These are phyloP conservation scores for Aspergillus viridinutans DNA, from an alignment of 2,329 filamentous ascomycete genomes.

Conservation along the genomic window DNA sequence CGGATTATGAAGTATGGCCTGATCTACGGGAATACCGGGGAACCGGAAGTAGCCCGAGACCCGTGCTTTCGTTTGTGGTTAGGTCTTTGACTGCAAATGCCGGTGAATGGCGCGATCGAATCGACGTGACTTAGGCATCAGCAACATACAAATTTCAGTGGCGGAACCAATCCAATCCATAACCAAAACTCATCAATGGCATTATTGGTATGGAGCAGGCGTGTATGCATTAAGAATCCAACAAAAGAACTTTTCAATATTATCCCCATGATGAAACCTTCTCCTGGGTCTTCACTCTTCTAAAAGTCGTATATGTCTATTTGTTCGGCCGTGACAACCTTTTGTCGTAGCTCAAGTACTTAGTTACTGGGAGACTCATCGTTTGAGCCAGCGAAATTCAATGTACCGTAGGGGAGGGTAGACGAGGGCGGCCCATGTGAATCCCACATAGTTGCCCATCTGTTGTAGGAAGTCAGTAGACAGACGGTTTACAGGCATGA, in stretches of 20 bases:
- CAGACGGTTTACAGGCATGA: not conserved
- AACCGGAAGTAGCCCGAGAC: not conserved
- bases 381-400: conserved; percentile 49
- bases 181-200: not conserved
- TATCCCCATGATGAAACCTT: not conserved
- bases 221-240: not conserved
- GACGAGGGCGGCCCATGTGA: conserved; percentile 55
- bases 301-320: not conserved
- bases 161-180: not conserved
- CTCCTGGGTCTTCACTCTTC: not conserved
- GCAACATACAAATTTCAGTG: not conserved
- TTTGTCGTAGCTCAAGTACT: not conserved
- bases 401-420: conserved; percentile 52
- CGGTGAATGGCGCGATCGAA: not conserved
- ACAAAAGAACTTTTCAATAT: not conserved
- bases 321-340: not conserved
- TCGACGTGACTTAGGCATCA: not conserved
- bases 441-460: conserved; percentile 59
- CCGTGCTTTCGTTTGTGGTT: not conserved
- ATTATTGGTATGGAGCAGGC: not conserved
- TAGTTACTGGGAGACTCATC: conserved; percentile 25
- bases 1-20: not conserved
- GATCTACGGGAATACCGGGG: not conserved
- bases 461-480: conserved; percentile 18
- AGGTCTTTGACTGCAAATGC: too few species aligned